Base-by-base conservation (phyloP, 768 basidiomycete species). In the Lentinula sp. region DNA sequence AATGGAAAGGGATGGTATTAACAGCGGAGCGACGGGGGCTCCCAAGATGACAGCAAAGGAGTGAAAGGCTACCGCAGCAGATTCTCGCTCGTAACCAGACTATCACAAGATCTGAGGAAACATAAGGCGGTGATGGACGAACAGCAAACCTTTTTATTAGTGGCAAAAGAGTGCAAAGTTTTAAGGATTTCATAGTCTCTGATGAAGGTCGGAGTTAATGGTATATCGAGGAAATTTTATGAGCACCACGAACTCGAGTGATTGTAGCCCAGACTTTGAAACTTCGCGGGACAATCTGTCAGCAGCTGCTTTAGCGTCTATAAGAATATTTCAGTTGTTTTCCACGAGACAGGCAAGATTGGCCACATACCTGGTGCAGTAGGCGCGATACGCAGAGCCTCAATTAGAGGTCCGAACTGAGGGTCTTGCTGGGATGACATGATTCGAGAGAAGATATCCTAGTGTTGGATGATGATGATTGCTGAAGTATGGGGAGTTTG, bases 1-100 rank as follows among this genome's bases (percentile, higher is more conserved):
- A 43, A 86, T 67, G 16, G 91, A 82, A 57, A 98, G 84, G 46
- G 87, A 88, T 2, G 90, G 80, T 13, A 97, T 78, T 39, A 97
- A 78, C 56, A 91, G 73, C 16, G 93, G 92, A 42, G 85, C 91
- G 59, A 79, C 75, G 5, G 90, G 74, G 20, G 85, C 74, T 35
- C 95, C 95, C 28, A 93, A 79, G 58, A 85, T 78, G 48, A 74
- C 77, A 53, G 89, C 83, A 23, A 95, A 72, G 7, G 91, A 90
- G 62, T 88, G 87, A 70, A 90, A 89, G 7, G 83, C 92, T 62
- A 94, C 84, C 51, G 88, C 87, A 43, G 88, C 87, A 37, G 91
- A 91, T 77, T 95, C 93, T 62, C 93, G 88, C 72, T 93, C 93
- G 69, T 83, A 92, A 57, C 91, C 91, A 33, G 88, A 91, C 76